Percentiles rank a stretch among this genome's conserved stretches.
Evolutionary conservation across 139 green algal species (phyloP).

Genomic region (Nannochloris sp.): DNA sequence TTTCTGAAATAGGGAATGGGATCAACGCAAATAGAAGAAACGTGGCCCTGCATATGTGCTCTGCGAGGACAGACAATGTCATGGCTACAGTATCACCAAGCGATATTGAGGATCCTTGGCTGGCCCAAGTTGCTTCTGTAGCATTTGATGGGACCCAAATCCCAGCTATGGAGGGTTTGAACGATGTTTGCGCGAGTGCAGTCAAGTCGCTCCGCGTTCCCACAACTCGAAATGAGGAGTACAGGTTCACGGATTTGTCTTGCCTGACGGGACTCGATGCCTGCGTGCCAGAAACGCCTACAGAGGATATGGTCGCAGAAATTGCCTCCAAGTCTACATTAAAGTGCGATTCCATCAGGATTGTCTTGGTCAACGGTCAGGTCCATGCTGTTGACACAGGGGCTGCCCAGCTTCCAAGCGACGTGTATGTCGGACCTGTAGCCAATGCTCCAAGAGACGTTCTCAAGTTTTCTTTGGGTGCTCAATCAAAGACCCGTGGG

Average conservation of each 20-base stretch:
- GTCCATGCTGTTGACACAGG: constrained; percentile 13
- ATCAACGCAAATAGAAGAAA: no score
- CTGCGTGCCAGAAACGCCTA: no score
- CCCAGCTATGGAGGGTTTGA: constrained; percentile 12
- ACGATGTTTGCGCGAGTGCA: constrained; percentile 19
- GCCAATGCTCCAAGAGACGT: constrained; percentile 39
- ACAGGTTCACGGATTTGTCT: constrained; percentile 73
- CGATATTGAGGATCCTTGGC: constrained; percentile 25
- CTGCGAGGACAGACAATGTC: not conserved
- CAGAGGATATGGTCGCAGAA: no score
- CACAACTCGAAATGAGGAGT: constrained; percentile 70
- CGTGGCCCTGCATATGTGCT: no score
- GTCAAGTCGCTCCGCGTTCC: constrained; percentile 62
- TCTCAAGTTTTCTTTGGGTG: constrained; percentile 25
- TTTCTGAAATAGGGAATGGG: no score
- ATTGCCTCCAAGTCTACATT: no score
- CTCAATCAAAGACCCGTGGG: constrained; percentile 37
- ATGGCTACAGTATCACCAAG: not conserved
- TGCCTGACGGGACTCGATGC: constrained; percentile 22
- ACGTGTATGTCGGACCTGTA: constrained; percentile 51
- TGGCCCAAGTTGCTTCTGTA: constrained; percentile 14
- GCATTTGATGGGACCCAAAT: not conserved
- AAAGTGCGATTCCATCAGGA: not conserved
- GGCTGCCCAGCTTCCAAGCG: constrained; percentile 32
- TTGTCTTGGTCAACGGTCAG: constrained; percentile 50